phyloP scores from a whole-genome alignment of 768 basidiomycete species.

The Mrakia gelida region DNA sequence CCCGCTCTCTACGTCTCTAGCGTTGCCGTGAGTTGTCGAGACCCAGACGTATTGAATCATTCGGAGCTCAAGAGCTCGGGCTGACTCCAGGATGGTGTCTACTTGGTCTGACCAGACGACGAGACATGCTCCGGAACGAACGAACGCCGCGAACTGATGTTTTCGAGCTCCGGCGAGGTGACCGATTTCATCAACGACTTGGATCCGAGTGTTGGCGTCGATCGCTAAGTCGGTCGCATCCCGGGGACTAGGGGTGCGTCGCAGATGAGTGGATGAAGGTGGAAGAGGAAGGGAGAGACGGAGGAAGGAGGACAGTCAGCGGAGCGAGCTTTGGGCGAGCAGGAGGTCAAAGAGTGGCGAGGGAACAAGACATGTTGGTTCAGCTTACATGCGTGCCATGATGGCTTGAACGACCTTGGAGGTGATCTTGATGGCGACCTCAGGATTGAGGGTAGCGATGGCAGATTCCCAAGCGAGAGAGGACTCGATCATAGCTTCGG shows the following conservation, averaged over 20 bases:
- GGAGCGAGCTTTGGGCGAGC: neutral
- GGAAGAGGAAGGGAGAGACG: neutral
- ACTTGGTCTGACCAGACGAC: constrained; percentile 82
- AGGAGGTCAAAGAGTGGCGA: neutral
- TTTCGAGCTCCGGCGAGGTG: constrained; percentile 74
- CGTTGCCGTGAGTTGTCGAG: constrained; percentile 32
- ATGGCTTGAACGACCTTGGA: constrained; percentile 42
- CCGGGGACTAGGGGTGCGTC: neutral
- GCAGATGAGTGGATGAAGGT: too few relatives aligned
- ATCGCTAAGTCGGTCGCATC: constrained; percentile 47
- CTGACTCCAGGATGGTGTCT: constrained; percentile 63
- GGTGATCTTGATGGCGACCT: too few relatives aligned
- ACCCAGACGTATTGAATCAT: constrained; percentile 79
- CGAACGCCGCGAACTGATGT: constrained; percentile 84
- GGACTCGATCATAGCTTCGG: constrained; percentile 34
- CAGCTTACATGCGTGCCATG: constrained; percentile 41
- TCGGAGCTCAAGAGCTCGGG: constrained; percentile 57
- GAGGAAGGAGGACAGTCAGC: neutral
- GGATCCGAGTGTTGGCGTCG: constrained; percentile 75
- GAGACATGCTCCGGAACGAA: constrained; percentile 76
- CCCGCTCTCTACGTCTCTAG: neutral
- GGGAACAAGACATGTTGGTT: too few relatives aligned
- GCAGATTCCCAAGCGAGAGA: constrained; percentile 58
- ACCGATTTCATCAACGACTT: constrained; percentile 73
- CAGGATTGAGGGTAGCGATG: constrained; percentile 68